Evolutionary conservation across 1,284 basidiomycete genomes (phyloP).

Genomic region (Schizophyllum amplum): DNA sequence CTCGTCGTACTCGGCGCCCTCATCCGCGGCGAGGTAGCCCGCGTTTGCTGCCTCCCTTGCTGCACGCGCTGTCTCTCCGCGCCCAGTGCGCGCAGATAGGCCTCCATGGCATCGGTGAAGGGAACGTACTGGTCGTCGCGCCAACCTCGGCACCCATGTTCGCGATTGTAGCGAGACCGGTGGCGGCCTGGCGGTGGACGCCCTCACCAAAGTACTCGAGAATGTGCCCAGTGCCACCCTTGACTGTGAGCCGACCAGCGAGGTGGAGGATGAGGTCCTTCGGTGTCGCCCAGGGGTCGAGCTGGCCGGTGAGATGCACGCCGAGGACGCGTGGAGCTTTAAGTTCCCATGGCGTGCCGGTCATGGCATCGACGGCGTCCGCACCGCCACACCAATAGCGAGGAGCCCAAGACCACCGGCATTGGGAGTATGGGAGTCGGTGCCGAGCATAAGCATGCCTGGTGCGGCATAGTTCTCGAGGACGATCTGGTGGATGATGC

Average conservation of each 20-base stretch:
- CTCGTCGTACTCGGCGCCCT: slow-evolving; percentile 93
- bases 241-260: slow-evolving; percentile 89
- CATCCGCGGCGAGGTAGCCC: slow-evolving; percentile 80
- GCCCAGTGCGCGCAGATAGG: slow-evolving; percentile 85
- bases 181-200: slow-evolving; percentile 86
- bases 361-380: slow-evolving; percentile 98
- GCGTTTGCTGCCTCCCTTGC: slow-evolving; percentile 78
- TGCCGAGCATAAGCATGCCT: slow-evolving; percentile 79
- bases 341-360: slow-evolving; percentile 96
- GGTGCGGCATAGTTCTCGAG: slow-evolving; percentile 95
- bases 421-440: slow-evolving; percentile 98
- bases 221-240: slow-evolving; percentile 95
- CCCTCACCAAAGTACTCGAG: slow-evolving; percentile 98
- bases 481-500: slow-evolving; percentile 98
- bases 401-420: slow-evolving; percentile 97
- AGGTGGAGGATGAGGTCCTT: slow-evolving; percentile 97
- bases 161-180: slow-evolving; percentile 90
- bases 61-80: slow-evolving; percentile 80
- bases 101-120: slow-evolving; percentile 85
- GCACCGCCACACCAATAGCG: slow-evolving; percentile 99
- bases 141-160: slow-evolving; percentile 99
- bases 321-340: slow-evolving; percentile 90
- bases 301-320: slow-evolving; percentile 85
- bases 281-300: slow-evolving; percentile 90
- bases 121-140: slow-evolving; percentile 97